These are phyloP conservation scores for Clonostachys chloroleuca DNA, from an alignment of 2,329 filamentous ascomycete species.

Conservation along the genomic window DNA sequence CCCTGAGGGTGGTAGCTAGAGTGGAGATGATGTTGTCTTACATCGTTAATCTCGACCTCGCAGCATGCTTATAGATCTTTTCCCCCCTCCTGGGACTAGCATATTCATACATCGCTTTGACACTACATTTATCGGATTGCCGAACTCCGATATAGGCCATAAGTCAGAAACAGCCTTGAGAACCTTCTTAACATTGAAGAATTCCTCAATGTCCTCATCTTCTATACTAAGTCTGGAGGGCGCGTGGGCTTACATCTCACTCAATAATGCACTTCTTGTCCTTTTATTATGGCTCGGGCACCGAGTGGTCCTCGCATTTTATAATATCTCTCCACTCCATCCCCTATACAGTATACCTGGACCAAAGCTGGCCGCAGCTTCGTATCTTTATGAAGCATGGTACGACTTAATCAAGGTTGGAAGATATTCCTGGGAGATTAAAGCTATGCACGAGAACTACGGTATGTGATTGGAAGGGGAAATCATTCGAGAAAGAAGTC, in stretches of 20 bases:
- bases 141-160: too few relatives aligned
- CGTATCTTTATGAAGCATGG: conserved; percentile 29
- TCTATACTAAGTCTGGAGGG: not conserved
- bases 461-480: conserved; percentile 12
- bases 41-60: too few relatives aligned
- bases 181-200: too few relatives aligned
- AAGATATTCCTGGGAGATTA: conserved; percentile 24
- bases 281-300: conserved; percentile 19
- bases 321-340: conserved; percentile 33
- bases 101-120: too few relatives aligned
- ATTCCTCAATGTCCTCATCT: too few relatives aligned
- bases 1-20: too few relatives aligned
- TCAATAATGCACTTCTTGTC: not conserved
- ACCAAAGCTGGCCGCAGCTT: conserved; percentile 25
- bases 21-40: too few relatives aligned
- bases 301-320: conserved; percentile 16
- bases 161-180: too few relatives aligned
- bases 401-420: conserved; percentile 27
- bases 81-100: too few relatives aligned
- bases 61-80: too few relatives aligned
- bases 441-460: conserved; percentile 28
- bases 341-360: conserved; percentile 29
- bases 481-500: not conserved
- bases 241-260: not conserved
- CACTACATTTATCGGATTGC: too few relatives aligned